Conservation (phyloP, 2,329 filamentous ascomycete species). For the Davidsoniella virescens region DNA sequence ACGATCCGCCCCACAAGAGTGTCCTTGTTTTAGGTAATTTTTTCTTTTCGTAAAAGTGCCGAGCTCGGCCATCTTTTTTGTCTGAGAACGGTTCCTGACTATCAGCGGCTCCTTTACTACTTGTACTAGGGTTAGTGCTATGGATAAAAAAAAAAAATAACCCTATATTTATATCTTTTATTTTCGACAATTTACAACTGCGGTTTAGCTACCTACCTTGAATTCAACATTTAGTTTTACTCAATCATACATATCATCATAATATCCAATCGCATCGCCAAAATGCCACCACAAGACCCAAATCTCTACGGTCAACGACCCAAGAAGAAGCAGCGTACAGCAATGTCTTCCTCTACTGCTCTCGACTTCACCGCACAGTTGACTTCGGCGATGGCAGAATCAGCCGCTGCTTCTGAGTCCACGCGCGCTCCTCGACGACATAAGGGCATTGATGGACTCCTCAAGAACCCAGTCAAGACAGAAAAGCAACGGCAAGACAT, state of each 20-base stretch:
- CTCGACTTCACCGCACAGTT: constrained; percentile 83
- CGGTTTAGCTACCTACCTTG: too few species aligned
- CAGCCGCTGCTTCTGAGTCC: constrained; percentile 23
- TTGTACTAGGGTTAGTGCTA: background rate
- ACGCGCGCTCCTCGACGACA: background rate
- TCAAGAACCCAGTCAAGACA: background rate
- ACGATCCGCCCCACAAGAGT: constrained; percentile 3
- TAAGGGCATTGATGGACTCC: background rate
- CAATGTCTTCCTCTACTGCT: constrained; percentile 53
- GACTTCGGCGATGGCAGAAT: constrained; percentile 56
- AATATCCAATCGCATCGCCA: background rate
- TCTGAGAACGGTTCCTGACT: background rate
- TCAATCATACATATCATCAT: background rate
- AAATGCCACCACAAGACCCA: constrained; percentile 46
- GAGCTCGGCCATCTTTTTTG: constrained; percentile 3
- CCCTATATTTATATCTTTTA: background rate
- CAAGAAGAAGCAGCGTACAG: constrained; percentile 51
- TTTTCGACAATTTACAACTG: too few species aligned
- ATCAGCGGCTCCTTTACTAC: background rate
- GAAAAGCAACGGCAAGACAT: constrained; percentile 21
- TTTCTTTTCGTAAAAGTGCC: background rate
- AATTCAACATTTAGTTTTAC: background rate
- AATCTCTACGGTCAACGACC: constrained; percentile 63
- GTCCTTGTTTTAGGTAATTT: background rate
- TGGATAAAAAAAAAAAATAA: too few species aligned